These are phyloP conservation scores for Patellaria atrata DNA, from an alignment of 495 filamentous ascomycete genomes.

Conservation along the genomic window DNA sequence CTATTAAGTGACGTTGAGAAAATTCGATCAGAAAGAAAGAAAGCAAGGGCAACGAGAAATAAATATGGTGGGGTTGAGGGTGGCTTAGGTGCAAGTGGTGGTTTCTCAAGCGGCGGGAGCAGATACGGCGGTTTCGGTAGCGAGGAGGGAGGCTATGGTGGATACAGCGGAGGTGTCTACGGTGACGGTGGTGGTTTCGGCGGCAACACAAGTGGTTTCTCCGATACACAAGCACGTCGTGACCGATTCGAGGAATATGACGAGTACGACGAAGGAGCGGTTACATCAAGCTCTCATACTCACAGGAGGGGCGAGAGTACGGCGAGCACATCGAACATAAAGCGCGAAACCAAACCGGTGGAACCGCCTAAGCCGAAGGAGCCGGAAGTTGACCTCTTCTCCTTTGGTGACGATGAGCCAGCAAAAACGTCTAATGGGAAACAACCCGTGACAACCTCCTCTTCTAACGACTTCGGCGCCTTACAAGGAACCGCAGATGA, in stretches of 20 bases:
- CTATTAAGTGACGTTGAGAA: slow-evolving; percentile 85
- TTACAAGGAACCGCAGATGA: slow-evolving; percentile 49
- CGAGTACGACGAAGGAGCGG: slow-evolving; percentile 73
- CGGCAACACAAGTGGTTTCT: slow-evolving; percentile 55
- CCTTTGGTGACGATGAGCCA: slow-evolving; percentile 63
- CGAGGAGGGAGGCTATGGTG: slow-evolving; percentile 55
- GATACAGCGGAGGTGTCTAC: slow-evolving; percentile 75
- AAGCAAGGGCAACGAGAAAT: slow-evolving; percentile 72
- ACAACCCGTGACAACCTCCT: slow-evolving; percentile 31
- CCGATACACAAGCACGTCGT: slow-evolving; percentile 43
- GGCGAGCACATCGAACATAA: slow-evolving; percentile 26
- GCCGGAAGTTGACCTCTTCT: slow-evolving; percentile 76
- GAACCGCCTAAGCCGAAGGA: slow-evolving; percentile 57
- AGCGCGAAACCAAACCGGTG: slow-evolving; percentile 32
- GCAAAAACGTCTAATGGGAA: slow-evolving; percentile 35
- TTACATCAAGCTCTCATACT: slow-evolving; percentile 28
- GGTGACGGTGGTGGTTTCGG: slow-evolving; percentile 85
- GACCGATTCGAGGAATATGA: slow-evolving; percentile 96
- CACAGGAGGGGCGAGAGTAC: slow-evolving; percentile 34
- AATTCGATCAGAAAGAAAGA: slow-evolving; percentile 88
- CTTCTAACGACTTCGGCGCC: slow-evolving; percentile 40
- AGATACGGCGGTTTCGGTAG: slow-evolving; percentile 86
- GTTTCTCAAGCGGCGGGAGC: slow-evolving; percentile 41
- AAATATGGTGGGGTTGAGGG: slow-evolving; percentile 94
- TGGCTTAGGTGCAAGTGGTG: slow-evolving; percentile 39